Evolutionary conservation across 108 stramenopile genomes (phyloP).

Genomic region (Fistulifera solaris): DNA sequence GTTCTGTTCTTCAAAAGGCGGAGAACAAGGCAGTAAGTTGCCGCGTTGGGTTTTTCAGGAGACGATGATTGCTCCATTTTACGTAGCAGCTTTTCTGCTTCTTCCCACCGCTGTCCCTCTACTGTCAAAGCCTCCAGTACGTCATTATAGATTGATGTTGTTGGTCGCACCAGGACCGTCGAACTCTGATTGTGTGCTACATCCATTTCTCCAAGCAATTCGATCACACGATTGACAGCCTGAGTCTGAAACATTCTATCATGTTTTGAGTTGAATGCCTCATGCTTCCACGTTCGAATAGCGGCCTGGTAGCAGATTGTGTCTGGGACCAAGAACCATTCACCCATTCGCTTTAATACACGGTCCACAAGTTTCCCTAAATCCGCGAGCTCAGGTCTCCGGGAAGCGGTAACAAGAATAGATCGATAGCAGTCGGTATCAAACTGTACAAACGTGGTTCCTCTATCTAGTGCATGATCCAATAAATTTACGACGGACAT

Average conservation of each 20-base stretch:
- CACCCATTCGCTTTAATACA: conserved; percentile 53
- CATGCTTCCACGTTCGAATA: conserved; percentile 55
- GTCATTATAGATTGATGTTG: conserved; percentile 51
- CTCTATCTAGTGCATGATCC: conserved; percentile 29
- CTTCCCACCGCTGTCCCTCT: not conserved
- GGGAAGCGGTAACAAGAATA: conserved; percentile 33
- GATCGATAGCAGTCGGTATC: conserved; percentile 53
- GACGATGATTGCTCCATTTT: not conserved
- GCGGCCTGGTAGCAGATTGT: conserved; percentile 58
- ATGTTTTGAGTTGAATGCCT: conserved; percentile 21
- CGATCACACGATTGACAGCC: conserved; percentile 35
- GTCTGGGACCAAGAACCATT: conserved; percentile 50
- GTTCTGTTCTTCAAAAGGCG: not conserved
- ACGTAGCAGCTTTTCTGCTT: not conserved
- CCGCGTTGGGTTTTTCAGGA: not conserved
- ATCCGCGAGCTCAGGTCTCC: conserved; percentile 7
- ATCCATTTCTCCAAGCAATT: conserved; percentile 53
- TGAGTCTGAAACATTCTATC: conserved; percentile 20
- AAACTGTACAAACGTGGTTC: conserved; percentile 33
- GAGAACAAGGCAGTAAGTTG: not conserved
- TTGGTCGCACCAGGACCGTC: conserved; percentile 29
- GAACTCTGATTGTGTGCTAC: conserved; percentile 51
- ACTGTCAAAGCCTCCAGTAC: conserved; percentile 59
- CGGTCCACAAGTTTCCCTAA: conserved; percentile 35
- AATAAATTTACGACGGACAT: conserved; percentile 42